These are phyloP conservation scores for Coffea eugenioides DNA, from an alignment of 257 asterid genomes.

Conservation along the genomic window DNA sequence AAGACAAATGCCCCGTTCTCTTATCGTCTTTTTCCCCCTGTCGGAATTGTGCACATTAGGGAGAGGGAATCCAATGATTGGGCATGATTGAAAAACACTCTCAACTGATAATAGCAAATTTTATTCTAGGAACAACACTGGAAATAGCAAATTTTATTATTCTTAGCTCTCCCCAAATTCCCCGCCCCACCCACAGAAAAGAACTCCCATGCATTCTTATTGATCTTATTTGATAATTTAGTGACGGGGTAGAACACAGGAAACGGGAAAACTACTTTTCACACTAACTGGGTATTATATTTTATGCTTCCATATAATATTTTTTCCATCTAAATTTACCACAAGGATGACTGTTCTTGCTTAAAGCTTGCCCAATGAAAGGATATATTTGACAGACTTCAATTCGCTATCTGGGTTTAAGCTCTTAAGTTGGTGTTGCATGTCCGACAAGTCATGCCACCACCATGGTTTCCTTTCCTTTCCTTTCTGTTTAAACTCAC, in stretches of 20 bases:
- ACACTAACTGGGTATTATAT: not conserved
- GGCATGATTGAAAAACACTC: slow-evolving; percentile 9
- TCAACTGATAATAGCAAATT: not conserved
- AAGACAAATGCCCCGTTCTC: not conserved
- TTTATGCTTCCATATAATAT: too few species aligned
- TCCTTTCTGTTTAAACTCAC: not conserved
- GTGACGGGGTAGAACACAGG: not conserved
- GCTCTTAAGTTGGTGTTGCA: not conserved
- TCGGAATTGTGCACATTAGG: not conserved
- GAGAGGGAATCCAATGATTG: slow-evolving; percentile 23
- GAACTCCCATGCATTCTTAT: not conserved
- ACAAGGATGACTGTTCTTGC: not conserved
- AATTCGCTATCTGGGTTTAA: not conserved
- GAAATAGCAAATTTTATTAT: not conserved
- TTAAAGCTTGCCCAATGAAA: too few species aligned
- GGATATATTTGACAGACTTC: too few species aligned
- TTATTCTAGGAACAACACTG: not conserved
- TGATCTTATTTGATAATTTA: not conserved
- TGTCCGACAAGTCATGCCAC: not conserved
- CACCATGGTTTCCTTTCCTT: not conserved
- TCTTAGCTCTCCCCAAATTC: not conserved
- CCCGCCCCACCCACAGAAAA: not conserved
- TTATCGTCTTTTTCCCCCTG: not conserved
- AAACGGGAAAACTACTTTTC: not conserved
- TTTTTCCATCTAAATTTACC: not conserved